Percentiles rank a stretch among this genome's conserved stretches.
Conservation (phyloP, 129 eudicot species). For the Chrysanthemum lavandulifolium region DNA sequence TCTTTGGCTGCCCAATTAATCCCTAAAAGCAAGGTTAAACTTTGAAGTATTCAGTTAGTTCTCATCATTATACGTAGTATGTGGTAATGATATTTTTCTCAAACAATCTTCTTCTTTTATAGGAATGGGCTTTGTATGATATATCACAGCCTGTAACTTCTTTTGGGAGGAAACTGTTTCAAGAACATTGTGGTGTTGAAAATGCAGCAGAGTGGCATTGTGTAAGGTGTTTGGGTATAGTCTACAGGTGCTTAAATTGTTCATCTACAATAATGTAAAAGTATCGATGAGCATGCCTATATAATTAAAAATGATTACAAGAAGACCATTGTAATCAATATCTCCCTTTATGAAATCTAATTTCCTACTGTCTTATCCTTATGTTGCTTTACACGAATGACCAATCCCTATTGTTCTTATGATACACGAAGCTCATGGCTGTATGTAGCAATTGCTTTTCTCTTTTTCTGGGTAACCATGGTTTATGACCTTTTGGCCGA, state of each 20-base stretch:
- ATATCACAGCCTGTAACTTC: background rate
- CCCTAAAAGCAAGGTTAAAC: slow-evolving; percentile 4
- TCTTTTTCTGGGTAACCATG: background rate
- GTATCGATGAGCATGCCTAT: slow-evolving; percentile 9
- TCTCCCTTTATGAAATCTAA: background rate
- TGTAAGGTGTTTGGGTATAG: slow-evolving; percentile 15
- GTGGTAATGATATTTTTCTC: slow-evolving; percentile 17
- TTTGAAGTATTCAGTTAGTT: slow-evolving; percentile 6
- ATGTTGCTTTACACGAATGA: background rate
- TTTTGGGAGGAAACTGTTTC: slow-evolving; percentile 18
- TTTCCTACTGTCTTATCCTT: background rate
- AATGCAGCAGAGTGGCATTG: background rate
- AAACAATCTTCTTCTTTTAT: background rate
- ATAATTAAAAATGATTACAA: slow-evolving; percentile 8
- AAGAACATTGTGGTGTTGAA: background rate
- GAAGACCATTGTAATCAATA: background rate
- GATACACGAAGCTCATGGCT: background rate
- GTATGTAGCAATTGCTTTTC: background rate
- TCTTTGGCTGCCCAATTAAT: background rate
- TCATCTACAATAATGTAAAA: slow-evolving; percentile 18
- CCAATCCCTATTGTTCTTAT: slow-evolving; percentile 3
- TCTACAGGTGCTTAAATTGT: slow-evolving; percentile 18
- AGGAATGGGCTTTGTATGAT: background rate
- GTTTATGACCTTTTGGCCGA: no score
- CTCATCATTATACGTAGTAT: background rate